Base-by-base conservation (phyloP, 352 stramenopile species). In the Phytophthora hibernalis region DNA sequence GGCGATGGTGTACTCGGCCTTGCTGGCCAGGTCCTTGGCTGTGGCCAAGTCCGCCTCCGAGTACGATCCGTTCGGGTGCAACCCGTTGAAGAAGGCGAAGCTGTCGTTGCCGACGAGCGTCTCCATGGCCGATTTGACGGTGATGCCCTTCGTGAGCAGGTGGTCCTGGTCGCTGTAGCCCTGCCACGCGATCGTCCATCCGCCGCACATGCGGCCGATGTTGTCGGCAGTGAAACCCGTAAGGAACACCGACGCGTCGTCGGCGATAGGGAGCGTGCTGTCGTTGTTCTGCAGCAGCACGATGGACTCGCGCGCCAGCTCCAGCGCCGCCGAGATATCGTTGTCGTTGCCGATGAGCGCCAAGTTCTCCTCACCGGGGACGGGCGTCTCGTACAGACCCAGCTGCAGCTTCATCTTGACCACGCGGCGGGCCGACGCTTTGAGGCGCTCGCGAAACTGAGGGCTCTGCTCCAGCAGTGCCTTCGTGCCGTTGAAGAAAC, bases 331-430 rank as follows among this genome's bases (percentile, higher is more conserved):
- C 26, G 74, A 58, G 15, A 71, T 65, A 56, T 93, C 83, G 18
- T 77, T 54, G 22, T 59, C 20, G 42, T 71, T 69, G 5, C 85
- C 83, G 7, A 93, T 65, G 20, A 75, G 68, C 20, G 18, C 49
- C 2, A 87, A 38, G 13, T 77, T 58, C 7, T 89, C 63, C 20
- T 67, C 62, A 4, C 78, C 73, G 11, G 82, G 82, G 4, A 92
- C 62, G 4, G 82, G 71, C 1, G 54, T 77, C 10, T 90, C 74
- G 35, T 93, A 90, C 33, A 95, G 66, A 9, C 80, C 80, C 8
- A 92, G 64, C 21, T 73, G 54, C 2, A 86, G 37, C 71, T 96
- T 96, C 31, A 91, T 62, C 56, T 80, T 83, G 24, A 95, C 57
- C 16, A 96, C 74, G 9, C 86, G 78, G n/a, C 69, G 54, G 7